These are phyloP conservation scores for Botrytis medusae DNA, from an alignment of 2,329 filamentous ascomycete species.

Conservation along the genomic window DNA sequence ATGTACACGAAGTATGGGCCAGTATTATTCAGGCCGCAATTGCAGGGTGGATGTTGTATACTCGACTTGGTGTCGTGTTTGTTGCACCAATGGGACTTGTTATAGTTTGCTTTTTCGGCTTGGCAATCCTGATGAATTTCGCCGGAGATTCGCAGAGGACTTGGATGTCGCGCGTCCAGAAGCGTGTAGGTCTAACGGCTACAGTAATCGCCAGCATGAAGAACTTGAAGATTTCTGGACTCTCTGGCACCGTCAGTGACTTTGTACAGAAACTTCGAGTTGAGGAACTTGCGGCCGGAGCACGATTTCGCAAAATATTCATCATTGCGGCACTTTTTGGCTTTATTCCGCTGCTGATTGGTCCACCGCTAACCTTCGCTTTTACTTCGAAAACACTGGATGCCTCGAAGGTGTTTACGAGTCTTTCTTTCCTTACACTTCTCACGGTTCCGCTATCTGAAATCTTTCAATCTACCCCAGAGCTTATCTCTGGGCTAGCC, in stretches of 20 bases:
- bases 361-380: slow-evolving; percentile 28
- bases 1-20: background rate
- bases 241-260: slow-evolving; percentile 37
- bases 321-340: slow-evolving; percentile 26
- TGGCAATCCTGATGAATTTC: slow-evolving; percentile 28
- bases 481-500: slow-evolving; percentile 25
- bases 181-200: slow-evolving; percentile 16
- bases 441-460: slow-evolving; percentile 28
- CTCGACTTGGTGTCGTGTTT: slow-evolving; percentile 28
- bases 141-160: slow-evolving; percentile 28
- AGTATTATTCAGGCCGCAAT: slow-evolving; percentile 39
- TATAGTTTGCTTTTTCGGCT: slow-evolving; percentile 39
- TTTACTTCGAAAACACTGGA: slow-evolving; percentile 26
- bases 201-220: slow-evolving; percentile 44
- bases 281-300: slow-evolving; percentile 41
- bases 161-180: slow-evolving; percentile 24
- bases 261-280: slow-evolving; percentile 38
- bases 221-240: slow-evolving; percentile 43
- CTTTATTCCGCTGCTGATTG: slow-evolving; percentile 25
- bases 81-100: slow-evolving; percentile 47
- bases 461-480: slow-evolving; percentile 30
- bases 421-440: slow-evolving; percentile 29
- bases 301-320: slow-evolving; percentile 31
- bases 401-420: slow-evolving; percentile 27
- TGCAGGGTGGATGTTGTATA: slow-evolving; percentile 40